Conservation (phyloP, 805 yeast genomes). For the Zygosaccharomyces lentus region DNA sequence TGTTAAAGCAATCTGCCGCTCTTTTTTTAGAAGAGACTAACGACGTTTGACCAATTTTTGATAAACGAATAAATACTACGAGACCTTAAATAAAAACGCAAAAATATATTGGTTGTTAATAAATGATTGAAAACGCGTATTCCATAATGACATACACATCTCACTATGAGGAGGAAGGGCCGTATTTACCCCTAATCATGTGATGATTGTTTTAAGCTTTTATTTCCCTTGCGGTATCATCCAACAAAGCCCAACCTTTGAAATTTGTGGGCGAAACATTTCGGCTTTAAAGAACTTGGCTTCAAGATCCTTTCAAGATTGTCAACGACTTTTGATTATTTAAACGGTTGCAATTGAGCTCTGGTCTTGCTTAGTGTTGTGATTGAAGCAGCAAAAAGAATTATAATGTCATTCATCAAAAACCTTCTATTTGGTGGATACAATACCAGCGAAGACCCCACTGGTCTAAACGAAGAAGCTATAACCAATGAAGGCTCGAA, state of each 20-base stretch:
- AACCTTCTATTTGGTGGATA: constrained; percentile 34
- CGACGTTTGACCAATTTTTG: constrained; percentile 8
- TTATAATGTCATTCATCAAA: constrained; percentile 33
- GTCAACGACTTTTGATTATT: neutral
- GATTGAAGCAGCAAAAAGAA: too few relatives aligned
- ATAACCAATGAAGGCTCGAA: constrained; percentile 9
- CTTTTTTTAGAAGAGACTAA: constrained; percentile 32
- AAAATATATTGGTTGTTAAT: too few relatives aligned
- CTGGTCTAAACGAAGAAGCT: constrained; percentile 24
- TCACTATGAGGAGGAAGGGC: neutral
- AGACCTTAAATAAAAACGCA: neutral
- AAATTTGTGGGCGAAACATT: neutral
- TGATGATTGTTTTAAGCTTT: neutral
- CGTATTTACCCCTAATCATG: neutral
- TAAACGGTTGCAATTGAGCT: too few relatives aligned
- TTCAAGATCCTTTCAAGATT: neutral
- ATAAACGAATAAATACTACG: constrained; percentile 1
- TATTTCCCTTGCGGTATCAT: too few relatives aligned
- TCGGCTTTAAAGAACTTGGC: neutral
- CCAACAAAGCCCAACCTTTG: neutral
- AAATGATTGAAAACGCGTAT: too few relatives aligned
- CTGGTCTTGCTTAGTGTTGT: too few relatives aligned
- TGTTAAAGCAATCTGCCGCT: constrained; percentile 33
- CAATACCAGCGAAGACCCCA: constrained; percentile 34
- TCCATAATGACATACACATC: too few relatives aligned